phyloP scores from a whole-genome alignment of 805 yeast species.

The Wickerhamomyces silvicola region DNA sequence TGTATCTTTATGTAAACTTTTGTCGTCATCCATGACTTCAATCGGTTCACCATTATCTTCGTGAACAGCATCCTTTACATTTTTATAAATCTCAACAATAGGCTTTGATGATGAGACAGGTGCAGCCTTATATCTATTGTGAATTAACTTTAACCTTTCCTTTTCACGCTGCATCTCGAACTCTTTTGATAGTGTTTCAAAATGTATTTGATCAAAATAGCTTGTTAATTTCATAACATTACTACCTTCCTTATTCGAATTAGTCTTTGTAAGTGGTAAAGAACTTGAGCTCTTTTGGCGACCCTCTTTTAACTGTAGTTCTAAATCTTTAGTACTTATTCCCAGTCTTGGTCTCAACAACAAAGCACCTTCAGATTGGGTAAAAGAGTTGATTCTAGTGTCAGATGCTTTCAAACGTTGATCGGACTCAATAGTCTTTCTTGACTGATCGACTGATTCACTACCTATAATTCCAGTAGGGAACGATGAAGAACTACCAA shows the following conservation, averaged over 20 bases:
- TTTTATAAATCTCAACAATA: conserved; percentile 82
- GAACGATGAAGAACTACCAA: background rate
- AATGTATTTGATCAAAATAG: conserved; percentile 67
- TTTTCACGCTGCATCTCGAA: conserved; percentile 81
- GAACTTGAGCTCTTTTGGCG: conserved; percentile 16
- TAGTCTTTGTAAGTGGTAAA: conserved; percentile 6
- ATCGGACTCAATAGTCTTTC: too few relatives aligned
- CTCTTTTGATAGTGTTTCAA: conserved; percentile 75
- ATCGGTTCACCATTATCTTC: conserved; percentile 35
- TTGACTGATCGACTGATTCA: too few relatives aligned
- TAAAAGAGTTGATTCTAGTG: conserved; percentile 1
- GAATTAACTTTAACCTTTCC: conserved; percentile 59
- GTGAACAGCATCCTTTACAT: conserved; percentile 83
- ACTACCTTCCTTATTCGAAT: conserved; percentile 21
- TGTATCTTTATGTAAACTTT: conserved; percentile 8
- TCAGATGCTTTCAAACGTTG: conserved; percentile 1
- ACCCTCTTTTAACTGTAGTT: conserved; percentile 22
- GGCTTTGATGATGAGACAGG: conserved; percentile 77
- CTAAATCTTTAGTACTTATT: conserved; percentile 21
- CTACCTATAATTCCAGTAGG: conserved; percentile 1
- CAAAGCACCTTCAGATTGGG: background rate
- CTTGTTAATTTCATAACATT: conserved; percentile 62
- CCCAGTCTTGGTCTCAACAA: conserved; percentile 13
- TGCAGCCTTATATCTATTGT: conserved; percentile 55
- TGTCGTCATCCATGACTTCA: conserved; percentile 11